phyloP scores from a whole-genome alignment of 1,284 basidiomycete genomes.

The Moesziomyces sp. region DNA sequence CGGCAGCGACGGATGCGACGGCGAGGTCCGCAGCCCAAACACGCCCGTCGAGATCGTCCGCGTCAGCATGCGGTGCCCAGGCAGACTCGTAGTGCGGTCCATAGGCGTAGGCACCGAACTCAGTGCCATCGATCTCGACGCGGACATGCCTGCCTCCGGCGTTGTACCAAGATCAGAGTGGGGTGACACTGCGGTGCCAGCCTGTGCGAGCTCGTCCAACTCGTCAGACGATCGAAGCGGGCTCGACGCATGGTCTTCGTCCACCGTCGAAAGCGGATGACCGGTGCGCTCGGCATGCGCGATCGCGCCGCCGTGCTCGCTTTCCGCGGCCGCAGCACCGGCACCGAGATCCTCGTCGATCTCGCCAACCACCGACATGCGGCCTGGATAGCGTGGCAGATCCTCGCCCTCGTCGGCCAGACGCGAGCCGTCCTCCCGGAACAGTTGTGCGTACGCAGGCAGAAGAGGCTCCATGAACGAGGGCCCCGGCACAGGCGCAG shows the following conservation, averaged over 20 bases:
- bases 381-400: slow-evolving; percentile 63
- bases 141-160: background rate
- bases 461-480: slow-evolving; percentile 49
- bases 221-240: background rate
- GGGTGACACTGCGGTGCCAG: no score
- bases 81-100: slow-evolving; percentile 42
- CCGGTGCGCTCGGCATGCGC: background rate
- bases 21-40: slow-evolving; percentile 12
- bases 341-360: slow-evolving; percentile 26
- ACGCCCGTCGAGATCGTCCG: slow-evolving; percentile 17
- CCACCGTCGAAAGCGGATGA: slow-evolving; percentile 6
- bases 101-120: slow-evolving; percentile 17
- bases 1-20: slow-evolving; percentile 11
- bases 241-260: background rate
- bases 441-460: slow-evolving; percentile 66
- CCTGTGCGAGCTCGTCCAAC: background rate
- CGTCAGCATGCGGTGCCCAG: slow-evolving; percentile 20
- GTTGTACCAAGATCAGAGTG: background rate
- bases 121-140: slow-evolving; percentile 16
- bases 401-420: slow-evolving; percentile 65
- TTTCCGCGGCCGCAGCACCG: background rate
- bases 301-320: background rate
- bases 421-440: slow-evolving; percentile 66
- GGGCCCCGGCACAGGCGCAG: background rate
- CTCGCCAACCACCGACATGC: slow-evolving; percentile 50